A percentile compares a stretch with the other conserved stretches of the same genome.
phyloP scores from a whole-genome alignment of 495 filamentous ascomycete species.

The Xylaria intraflava region DNA sequence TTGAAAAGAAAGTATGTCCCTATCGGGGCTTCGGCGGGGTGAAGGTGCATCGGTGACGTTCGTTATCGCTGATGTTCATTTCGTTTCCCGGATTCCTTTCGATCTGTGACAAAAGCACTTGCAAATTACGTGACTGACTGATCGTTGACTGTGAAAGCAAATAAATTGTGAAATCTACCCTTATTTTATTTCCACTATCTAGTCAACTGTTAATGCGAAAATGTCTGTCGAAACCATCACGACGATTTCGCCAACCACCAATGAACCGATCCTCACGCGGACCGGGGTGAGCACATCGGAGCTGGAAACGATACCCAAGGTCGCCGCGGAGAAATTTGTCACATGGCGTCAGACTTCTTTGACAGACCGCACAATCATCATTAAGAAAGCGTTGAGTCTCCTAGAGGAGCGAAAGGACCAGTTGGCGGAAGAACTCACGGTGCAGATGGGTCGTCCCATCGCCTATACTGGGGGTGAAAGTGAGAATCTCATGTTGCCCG shows the following conservation, averaged over 20 bases:
- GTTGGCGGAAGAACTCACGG: slow-evolving; percentile 74
- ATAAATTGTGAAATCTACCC: not conserved
- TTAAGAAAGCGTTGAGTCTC: slow-evolving; percentile 64
- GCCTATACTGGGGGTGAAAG: slow-evolving; percentile 71
- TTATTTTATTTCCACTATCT: not conserved
- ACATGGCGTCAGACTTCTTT: slow-evolving; percentile 61
- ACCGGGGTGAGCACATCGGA: slow-evolving; percentile 61
- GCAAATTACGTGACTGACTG: too few relatives aligned
- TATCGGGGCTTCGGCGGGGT: slow-evolving; percentile 19
- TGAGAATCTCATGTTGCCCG: slow-evolving; percentile 3
- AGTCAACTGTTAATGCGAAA: slow-evolving; percentile 15
- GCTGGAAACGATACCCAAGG: slow-evolving; percentile 56
- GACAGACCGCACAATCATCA: slow-evolving; percentile 62
- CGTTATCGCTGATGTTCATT: too few relatives aligned
- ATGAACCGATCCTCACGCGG: slow-evolving; percentile 67
- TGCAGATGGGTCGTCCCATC: slow-evolving; percentile 93
- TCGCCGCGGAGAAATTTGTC: slow-evolving; percentile 64
- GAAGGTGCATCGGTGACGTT: not conserved
- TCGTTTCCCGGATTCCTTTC: too few relatives aligned
- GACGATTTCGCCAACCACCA: slow-evolving; percentile 84
- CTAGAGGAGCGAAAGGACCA: slow-evolving; percentile 66
- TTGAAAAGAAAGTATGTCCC: not conserved
- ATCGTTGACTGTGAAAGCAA: too few relatives aligned
- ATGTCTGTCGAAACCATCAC: slow-evolving; percentile 80
- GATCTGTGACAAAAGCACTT: too few relatives aligned